phyloP scores from a whole-genome alignment of 331 rosid genomes.

The Rhamnella rubrinervis region DNA sequence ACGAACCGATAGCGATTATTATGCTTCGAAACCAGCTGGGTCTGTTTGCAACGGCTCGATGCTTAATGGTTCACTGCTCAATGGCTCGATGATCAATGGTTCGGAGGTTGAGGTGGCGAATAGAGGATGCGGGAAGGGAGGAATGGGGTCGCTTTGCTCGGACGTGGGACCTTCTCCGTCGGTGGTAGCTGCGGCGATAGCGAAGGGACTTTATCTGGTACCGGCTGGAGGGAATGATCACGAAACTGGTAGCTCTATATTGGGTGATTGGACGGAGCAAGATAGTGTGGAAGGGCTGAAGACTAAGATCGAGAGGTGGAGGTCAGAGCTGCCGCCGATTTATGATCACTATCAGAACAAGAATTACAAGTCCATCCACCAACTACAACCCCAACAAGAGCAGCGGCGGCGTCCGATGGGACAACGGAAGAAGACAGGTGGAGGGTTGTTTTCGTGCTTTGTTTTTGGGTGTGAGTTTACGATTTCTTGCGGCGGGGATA shows the following conservation, averaged over 20 bases:
- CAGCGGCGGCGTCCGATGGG: neutral
- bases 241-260: conserved; percentile 28
- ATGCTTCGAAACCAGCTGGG: neutral
- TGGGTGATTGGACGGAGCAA: conserved; percentile 60
- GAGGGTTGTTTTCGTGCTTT: conserved; percentile 67
- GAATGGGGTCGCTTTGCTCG: conserved; percentile 52
- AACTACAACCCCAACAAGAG: neutral
- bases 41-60: conserved; percentile 16
- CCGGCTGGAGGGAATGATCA: neutral
- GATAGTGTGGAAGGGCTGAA: conserved; percentile 53
- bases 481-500: conserved; percentile 47
- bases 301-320: conserved; percentile 76
- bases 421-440: neutral
- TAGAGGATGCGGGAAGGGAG: conserved; percentile 20
- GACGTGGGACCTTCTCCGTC: conserved; percentile 80
- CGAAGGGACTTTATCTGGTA: conserved; percentile 47
- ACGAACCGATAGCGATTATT: conserved; percentile 17
- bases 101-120: conserved; percentile 24
- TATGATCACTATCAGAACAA: conserved; percentile 31
- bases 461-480: conserved; percentile 66
- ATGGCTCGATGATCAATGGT: conserved; percentile 20
- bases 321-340: conserved; percentile 57
- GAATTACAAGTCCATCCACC: conserved; percentile 18
- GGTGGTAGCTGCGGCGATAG: conserved; percentile 74
- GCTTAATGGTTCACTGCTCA: neutral